Conservation (phyloP, 306 rosid genomes). For the Cyclanthera cordifolia region DNA sequence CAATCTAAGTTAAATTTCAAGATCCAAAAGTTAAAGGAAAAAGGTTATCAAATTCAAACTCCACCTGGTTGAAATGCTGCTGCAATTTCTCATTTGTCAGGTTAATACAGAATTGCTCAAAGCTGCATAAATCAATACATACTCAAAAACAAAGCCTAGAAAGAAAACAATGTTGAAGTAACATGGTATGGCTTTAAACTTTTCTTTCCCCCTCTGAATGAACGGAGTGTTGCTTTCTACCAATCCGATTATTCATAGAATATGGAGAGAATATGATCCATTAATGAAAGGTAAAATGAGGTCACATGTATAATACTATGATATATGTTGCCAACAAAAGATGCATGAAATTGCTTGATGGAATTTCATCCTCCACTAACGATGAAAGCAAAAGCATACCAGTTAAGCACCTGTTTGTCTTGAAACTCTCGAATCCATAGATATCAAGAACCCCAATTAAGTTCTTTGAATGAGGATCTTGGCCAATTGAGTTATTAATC, state of each 20-base stretch:
- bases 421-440: conserved; percentile 99
- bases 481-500: conserved; percentile 87
- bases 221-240: not conserved
- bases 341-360: conserved; percentile 1
- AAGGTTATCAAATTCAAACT: conserved; percentile 14
- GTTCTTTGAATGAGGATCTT: conserved; percentile 61
- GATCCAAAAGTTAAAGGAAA: conserved; percentile 11
- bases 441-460: conserved; percentile 95
- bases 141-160: not conserved
- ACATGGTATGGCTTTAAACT: not conserved
- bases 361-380: conserved; percentile 26
- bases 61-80: conserved; percentile 98
- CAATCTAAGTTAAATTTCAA: conserved; percentile 7
- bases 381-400: conserved; percentile 43
- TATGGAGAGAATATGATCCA: not conserved
- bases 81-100: conserved; percentile 96
- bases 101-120: conserved; percentile 96
- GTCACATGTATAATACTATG: not conserved
- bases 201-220: conserved; percentile 2
- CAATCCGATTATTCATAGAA: not conserved
- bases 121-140: conserved; percentile 43
- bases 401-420: conserved; percentile 96
- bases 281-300: not conserved
- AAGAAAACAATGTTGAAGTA: not conserved
- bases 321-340: not conserved